A percentile compares a stretch with the other conserved stretches of the same genome.
phyloP scores from a whole-genome alignment of 1,284 basidiomycete genomes.

The Austroboletus niveus region DNA sequence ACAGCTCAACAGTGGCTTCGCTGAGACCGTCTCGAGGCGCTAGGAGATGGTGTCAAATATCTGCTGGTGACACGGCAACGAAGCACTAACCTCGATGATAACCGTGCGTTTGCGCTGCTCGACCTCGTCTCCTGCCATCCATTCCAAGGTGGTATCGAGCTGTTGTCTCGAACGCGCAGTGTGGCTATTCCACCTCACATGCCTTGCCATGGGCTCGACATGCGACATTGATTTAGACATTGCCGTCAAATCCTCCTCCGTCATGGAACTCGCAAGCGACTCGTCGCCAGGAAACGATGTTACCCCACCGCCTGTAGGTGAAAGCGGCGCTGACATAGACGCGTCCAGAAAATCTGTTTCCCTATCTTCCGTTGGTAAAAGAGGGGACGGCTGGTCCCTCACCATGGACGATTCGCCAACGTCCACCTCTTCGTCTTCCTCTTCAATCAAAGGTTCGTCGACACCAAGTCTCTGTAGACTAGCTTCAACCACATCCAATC shows the following conservation, averaged over 20 bases:
- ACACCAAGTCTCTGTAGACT: conserved; percentile 67
- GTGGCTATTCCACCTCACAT: conserved; percentile 47
- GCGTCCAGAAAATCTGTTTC: conserved; percentile 26
- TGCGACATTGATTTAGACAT: conserved; percentile 76
- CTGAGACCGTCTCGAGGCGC: conserved; percentile 71
- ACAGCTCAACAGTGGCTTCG: conserved; percentile 65
- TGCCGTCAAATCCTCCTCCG: conserved; percentile 70
- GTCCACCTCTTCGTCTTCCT: conserved; percentile 49
- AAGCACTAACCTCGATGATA: conserved; percentile 63
- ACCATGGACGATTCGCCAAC: conserved; percentile 48
- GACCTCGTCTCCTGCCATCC: conserved; percentile 56
- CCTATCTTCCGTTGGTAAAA: conserved; percentile 20
- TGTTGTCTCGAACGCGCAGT: conserved; percentile 28
- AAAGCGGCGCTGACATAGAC: conserved; percentile 42
- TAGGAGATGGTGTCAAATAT: conserved; percentile 28
- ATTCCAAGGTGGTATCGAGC: conserved; percentile 54
- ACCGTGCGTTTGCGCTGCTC: conserved; percentile 54
- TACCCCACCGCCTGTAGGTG: conserved; percentile 44
- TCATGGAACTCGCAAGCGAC: conserved; percentile 49
- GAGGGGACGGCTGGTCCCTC: conserved; percentile 22
- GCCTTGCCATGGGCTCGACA: conserved; percentile 40
- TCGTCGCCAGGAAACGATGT: conserved; percentile 53
- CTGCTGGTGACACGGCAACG: not conserved
- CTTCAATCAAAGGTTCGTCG: conserved; percentile 50
- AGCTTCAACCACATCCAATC: conserved; percentile 76